These are phyloP conservation scores for Cenchrus purpureus DNA, from an alignment of 176 grass and related monocot species.

Conservation along the genomic window DNA sequence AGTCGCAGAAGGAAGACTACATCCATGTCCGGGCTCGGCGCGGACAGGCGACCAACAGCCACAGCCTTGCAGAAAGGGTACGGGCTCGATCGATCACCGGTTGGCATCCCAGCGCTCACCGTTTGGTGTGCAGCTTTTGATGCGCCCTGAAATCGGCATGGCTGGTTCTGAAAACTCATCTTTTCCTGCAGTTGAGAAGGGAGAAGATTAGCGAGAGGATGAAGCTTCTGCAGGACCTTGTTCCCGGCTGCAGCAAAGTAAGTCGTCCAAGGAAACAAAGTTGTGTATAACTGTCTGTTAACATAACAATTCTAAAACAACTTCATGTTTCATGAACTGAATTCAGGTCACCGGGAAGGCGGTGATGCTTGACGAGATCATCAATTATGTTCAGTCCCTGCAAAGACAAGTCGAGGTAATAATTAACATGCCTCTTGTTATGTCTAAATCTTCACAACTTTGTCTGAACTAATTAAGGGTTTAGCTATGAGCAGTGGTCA, in stretches of 20 bases:
- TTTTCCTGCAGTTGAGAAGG: conserved; percentile 74
- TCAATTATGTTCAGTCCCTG: conserved; percentile 98
- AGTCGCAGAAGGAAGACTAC: conserved; percentile 68
- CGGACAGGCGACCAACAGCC: conserved; percentile 91
- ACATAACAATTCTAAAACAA: conserved; percentile 25
- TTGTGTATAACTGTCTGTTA: not conserved
- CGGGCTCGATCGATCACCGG: not conserved
- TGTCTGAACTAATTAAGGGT: not conserved
- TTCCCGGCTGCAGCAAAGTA: conserved; percentile 97
- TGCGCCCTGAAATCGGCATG: not conserved
- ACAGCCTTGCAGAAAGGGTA: conserved; percentile 94
- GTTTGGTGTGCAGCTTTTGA: not conserved
- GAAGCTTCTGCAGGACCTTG: conserved; percentile 97
- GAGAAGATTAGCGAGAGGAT: conserved; percentile 99
- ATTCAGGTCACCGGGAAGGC: conserved; percentile 95
- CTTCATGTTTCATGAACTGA: conserved; percentile 15
- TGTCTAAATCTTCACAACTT: not conserved
- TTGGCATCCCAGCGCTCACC: not conserved
- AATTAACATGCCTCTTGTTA: not conserved
- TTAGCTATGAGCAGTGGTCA: conserved; percentile 1
- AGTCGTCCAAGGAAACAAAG: not conserved
- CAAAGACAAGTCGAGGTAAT: conserved; percentile 99
- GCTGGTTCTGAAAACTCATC: conserved; percentile 1
- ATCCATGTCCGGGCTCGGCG: conserved; percentile 87
- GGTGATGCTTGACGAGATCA: conserved; percentile 99